Evolutionary conservation across 2,329 filamentous ascomycete species (phyloP), one percentile per base, ranked within the genome.

Genomic region (Lojkania enalia): DNA sequence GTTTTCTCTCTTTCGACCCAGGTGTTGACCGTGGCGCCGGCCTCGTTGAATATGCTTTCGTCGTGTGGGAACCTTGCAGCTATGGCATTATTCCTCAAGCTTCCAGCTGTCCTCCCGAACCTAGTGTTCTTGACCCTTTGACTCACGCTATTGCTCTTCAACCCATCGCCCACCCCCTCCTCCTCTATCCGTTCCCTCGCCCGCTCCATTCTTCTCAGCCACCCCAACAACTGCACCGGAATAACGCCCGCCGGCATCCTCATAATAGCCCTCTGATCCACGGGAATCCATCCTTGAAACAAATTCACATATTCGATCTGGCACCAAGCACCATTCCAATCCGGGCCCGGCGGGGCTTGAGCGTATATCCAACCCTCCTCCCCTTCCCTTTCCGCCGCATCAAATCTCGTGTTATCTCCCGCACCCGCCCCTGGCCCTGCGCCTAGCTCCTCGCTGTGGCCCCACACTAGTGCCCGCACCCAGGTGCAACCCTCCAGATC

Each of bases 401-500:
- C 5, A 5, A 9, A 9, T 5, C 5, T 5, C 33, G 5, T 15
- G 9, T 20, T 5, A 15, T 36, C 15, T 7, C 11, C 11, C 11
- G 9, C 14, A 16, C 7, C 9, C 7, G 7, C n/a, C 7, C 7
- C n/a, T 9, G 9, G 30, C 9, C 7, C 15, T 11, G 30, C 16
- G 11, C 11, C 13, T 16, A n/a, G 27, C 14, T 23, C 35, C 23
- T 33, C 18, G 6, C 7, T 20, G 4, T 15, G 14, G 20, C 46
- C 65, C 71, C 73, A 79, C 19, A 63, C 72, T 20, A 85, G 60
- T 0, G 81, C 79, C 13, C 71, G 68, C 21, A 78, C 57, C 82
- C 82, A 85, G 16, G 72, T 67, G 55, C 82, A 85, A 6, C 82
- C 81, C 59, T 83, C 79, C 1, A 85, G 66, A 54, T 85, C 82